Evolutionary conservation across 768 basidiomycete species (phyloP).

Genomic region (Boletus bicolor): DNA sequence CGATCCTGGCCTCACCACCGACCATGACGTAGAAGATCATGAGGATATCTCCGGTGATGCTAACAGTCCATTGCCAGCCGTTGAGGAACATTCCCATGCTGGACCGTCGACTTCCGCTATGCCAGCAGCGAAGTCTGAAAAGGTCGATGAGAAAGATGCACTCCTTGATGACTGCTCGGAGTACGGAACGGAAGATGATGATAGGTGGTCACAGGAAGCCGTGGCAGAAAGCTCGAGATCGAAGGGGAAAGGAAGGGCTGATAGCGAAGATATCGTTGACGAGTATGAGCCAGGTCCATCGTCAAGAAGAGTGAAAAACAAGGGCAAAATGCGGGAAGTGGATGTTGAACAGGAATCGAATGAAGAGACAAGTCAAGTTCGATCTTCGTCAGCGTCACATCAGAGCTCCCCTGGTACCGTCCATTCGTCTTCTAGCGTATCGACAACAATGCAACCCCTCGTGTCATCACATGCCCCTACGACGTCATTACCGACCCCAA

Average conservation of each 20-base stretch:
- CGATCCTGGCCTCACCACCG: neutral
- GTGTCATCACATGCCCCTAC: neutral
- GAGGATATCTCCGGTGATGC: neutral
- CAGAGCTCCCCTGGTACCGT: slow-evolving; percentile 4
- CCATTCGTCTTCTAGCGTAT: slow-evolving; percentile 7
- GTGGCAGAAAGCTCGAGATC: slow-evolving; percentile 17
- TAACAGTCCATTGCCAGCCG: neutral
- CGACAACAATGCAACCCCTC: neutral
- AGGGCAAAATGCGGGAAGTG: slow-evolving; percentile 23
- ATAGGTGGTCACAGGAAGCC: slow-evolving; percentile 19
- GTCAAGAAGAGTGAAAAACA: slow-evolving; percentile 10
- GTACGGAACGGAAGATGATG: slow-evolving; percentile 20
- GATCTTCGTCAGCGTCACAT: slow-evolving; percentile 10
- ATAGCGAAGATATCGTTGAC: slow-evolving; percentile 12
- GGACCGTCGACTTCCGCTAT: neutral
- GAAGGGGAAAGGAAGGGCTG: slow-evolving; percentile 28
- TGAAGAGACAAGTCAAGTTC: slow-evolving; percentile 8
- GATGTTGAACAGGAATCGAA: slow-evolving; percentile 9
- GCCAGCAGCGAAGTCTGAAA: neutral
- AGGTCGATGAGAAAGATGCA: neutral
- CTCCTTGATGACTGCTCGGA: slow-evolving; percentile 7
- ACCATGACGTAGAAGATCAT: neutral
- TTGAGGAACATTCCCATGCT: slow-evolving; percentile 1
- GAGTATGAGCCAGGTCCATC: slow-evolving; percentile 10
- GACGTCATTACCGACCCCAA: slow-evolving; percentile 31